phyloP scores from a whole-genome alignment of 2,329 filamentous ascomycete genomes.

The Xylariaceae sp. region DNA sequence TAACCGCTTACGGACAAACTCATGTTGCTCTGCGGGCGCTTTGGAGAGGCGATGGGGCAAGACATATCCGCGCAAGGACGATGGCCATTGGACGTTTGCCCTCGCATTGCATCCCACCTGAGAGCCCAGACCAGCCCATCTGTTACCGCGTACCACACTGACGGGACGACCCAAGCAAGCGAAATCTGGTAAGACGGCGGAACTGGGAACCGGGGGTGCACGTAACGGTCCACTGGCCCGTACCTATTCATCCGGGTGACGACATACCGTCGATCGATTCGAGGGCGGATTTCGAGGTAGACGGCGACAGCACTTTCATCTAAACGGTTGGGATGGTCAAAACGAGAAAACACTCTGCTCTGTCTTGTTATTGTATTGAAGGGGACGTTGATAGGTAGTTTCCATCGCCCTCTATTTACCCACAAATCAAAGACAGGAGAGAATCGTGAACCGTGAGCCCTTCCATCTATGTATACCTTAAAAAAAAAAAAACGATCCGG shows the following conservation, averaged over 20 bases:
- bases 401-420: not conserved
- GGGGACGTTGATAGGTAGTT: not conserved
- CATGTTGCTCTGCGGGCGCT: too few relatives aligned
- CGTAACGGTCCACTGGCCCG: not conserved
- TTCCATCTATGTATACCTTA: not conserved
- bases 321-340: not conserved
- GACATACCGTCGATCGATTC: not conserved
- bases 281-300: not conserved
- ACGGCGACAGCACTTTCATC: not conserved
- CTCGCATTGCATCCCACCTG: constrained; percentile 2
- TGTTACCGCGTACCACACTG: not conserved
- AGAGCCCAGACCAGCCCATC: not conserved
- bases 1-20: too few relatives aligned
- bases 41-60: not conserved
- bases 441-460: not conserved
- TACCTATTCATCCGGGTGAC: not conserved
- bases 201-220: not conserved
- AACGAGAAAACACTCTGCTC: not conserved
- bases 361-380: not conserved
- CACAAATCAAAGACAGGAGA: not conserved
- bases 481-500: not conserved
- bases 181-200: not conserved
- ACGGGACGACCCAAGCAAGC: not conserved
- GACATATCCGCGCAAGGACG: not conserved
- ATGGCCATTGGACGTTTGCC: not conserved